These are phyloP conservation scores for Mycotypha africana DNA, from an alignment of 371 early-diverging fungal genomes.

Conservation along the genomic window DNA sequence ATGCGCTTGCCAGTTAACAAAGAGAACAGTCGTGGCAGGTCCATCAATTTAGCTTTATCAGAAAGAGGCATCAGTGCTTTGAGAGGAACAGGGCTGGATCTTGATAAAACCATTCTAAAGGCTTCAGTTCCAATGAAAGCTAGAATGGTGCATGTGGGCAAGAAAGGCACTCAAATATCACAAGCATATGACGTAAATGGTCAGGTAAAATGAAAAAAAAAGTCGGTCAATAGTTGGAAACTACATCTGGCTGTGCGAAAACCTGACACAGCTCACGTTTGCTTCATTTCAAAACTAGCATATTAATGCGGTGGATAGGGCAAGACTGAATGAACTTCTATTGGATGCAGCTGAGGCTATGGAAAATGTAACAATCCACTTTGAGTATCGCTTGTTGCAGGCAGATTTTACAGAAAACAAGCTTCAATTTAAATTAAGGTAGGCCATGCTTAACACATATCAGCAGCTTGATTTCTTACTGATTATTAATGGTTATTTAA, in stretches of 20 bases:
- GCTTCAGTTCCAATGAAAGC: constrained; percentile 89
- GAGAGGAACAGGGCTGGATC: constrained; percentile 55
- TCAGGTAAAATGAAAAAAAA: constrained; percentile 57
- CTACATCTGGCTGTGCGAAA: too few species aligned
- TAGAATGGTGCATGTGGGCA: constrained; percentile 81
- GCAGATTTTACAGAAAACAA: constrained; percentile 61
- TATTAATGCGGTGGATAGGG: constrained; percentile 93
- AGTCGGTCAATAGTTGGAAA: too few species aligned
- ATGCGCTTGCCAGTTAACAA: constrained; percentile 60
- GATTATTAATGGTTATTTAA: neutral
- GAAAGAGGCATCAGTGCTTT: constrained; percentile 86
- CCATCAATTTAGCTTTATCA: constrained; percentile 94
- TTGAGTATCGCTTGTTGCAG: constrained; percentile 54
- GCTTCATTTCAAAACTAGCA: constrained; percentile 37
- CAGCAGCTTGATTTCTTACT: neutral
- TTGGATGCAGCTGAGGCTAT: constrained; percentile 64
- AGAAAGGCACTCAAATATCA: constrained; percentile 64
- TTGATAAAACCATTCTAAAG: constrained; percentile 63
- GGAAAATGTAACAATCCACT: constrained; percentile 62
- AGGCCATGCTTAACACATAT: neutral
- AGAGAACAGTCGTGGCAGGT: constrained; percentile 60
- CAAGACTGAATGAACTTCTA: constrained; percentile 74
- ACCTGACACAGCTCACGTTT: too few species aligned
- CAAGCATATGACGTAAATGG: constrained; percentile 88
- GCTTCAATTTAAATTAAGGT: constrained; percentile 32